phyloP scores from a whole-genome alignment of 73 alveolate species.

The Breviolum minutum region DNA sequence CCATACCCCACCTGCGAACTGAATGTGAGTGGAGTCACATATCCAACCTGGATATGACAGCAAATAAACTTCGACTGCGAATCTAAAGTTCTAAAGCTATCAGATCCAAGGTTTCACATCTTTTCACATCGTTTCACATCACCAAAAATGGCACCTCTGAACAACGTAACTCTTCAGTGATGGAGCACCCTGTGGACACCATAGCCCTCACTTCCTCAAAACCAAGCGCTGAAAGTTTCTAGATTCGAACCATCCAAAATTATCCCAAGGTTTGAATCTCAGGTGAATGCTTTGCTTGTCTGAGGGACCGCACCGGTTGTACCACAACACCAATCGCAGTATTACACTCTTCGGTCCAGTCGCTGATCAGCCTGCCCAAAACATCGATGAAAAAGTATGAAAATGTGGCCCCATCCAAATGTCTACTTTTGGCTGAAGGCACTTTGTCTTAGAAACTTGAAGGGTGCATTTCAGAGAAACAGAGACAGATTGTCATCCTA shows the following conservation, averaged over 20 bases:
- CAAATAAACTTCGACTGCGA: too few species aligned
- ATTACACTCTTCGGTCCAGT: constrained; percentile 63
- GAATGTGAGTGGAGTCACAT: constrained; percentile 60
- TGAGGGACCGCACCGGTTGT: constrained; percentile 33
- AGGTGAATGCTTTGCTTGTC: not conserved
- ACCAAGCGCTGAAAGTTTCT: not conserved
- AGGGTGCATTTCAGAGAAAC: too few species aligned
- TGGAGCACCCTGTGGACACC: constrained; percentile 61
- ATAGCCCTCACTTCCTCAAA: constrained; percentile 49
- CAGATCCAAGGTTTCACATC: not conserved
- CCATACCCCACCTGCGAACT: constrained; percentile 18
- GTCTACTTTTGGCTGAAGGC: not conserved
- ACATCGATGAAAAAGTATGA: not conserved
- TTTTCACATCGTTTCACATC: too few species aligned
- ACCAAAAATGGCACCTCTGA: constrained; percentile 24
- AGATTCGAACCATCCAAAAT: not conserved
- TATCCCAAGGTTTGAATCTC: not conserved
- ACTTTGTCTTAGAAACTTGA: not conserved
- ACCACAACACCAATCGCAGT: constrained; percentile 68
- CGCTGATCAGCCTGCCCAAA: constrained; percentile 26
- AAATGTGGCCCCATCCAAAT: not conserved
- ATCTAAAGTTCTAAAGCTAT: too few species aligned
- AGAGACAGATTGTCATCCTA: not conserved
- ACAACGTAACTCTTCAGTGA: constrained; percentile 66
- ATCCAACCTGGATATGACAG: constrained; percentile 30